Conservation (phyloP, 1,284 basidiomycete species). For the Cryptococcus floricola region DNA sequence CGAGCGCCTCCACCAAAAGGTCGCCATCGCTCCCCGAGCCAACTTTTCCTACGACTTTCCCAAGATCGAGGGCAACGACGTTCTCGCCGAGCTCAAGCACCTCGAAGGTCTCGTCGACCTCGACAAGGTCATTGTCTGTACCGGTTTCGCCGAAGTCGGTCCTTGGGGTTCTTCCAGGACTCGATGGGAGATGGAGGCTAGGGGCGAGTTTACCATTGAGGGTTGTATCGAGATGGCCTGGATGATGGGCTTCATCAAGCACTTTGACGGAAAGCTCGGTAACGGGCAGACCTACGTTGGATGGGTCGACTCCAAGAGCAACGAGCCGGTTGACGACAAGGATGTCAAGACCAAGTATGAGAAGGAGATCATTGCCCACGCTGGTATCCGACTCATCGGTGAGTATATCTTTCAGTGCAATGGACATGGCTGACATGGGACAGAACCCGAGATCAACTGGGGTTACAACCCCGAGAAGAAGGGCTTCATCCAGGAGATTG, state of each 20-base stretch:
- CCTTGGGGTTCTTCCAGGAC: constrained; percentile 98
- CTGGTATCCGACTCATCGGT: constrained; percentile 96
- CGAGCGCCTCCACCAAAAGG: constrained; percentile 86
- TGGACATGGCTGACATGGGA: constrained; percentile 1
- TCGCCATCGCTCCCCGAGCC: constrained; percentile 89
- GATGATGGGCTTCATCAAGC: constrained; percentile 98
- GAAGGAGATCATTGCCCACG: constrained; percentile 84
- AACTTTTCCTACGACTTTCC: constrained; percentile 98
- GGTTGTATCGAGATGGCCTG: constrained; percentile 99
- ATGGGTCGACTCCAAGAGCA: constrained; percentile 94
- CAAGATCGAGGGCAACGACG: constrained; percentile 62
- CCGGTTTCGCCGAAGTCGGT: constrained; percentile 96
- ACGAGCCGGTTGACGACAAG: constrained; percentile 97
- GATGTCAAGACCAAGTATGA: constrained; percentile 92
- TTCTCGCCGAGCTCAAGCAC: constrained; percentile 67
- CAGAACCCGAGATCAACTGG: constrained; percentile 93
- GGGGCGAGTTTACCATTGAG: constrained; percentile 89
- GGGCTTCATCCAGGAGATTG: constrained; percentile 93
- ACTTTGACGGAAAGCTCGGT: constrained; percentile 94
- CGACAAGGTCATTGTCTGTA: constrained; percentile 91
- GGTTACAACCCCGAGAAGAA: constrained; percentile 98
- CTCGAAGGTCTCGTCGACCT: constrained; percentile 85
- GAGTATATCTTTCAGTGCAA: constrained; percentile 29
- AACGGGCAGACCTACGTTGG: constrained; percentile 89
- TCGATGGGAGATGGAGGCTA: constrained; percentile 99